These are phyloP conservation scores for Volvariella volvacea DNA, from an alignment of 1,284 basidiomycete genomes.

Conservation along the genomic window DNA sequence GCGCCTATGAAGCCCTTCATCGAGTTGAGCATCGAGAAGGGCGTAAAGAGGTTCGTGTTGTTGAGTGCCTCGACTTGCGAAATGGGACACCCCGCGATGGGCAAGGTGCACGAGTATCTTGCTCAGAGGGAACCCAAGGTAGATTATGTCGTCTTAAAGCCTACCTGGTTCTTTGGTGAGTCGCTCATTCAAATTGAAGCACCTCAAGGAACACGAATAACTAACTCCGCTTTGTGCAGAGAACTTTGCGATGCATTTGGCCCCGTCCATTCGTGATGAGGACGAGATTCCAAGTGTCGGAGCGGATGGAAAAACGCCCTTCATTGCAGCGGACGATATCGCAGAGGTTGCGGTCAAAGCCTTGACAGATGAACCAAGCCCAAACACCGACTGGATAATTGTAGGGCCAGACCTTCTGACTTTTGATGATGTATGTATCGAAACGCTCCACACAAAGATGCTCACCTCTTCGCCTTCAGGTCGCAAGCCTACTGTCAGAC, in stretches of 20 bases:
- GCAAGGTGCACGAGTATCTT: conserved; percentile 16
- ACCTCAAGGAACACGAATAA: not conserved
- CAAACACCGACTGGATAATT: not conserved
- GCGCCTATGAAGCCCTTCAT: conserved; percentile 21
- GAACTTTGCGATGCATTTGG: conserved; percentile 13
- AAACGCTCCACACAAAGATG: no score
- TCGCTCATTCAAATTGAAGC: not conserved
- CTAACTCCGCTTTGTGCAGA: conserved; percentile 9
- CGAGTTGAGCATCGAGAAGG: conserved; percentile 17
- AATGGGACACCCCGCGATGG: not conserved
- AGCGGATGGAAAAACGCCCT: conserved; percentile 17
- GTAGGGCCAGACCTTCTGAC: not conserved
- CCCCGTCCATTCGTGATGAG: conserved; percentile 12
- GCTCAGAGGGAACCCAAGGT: conserved; percentile 13
- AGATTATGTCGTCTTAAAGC: conserved; percentile 22
- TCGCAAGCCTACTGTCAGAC: not conserved
- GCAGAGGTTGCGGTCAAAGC: conserved; percentile 13
- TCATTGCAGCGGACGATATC: conserved; percentile 21
- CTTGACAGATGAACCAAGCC: not conserved
- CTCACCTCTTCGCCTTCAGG: not conserved
- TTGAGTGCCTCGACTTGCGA: conserved; percentile 1
- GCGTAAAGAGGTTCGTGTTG: conserved; percentile 2
- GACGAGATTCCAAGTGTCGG: conserved; percentile 13
- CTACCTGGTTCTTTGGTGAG: conserved; percentile 26
- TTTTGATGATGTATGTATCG: not conserved